These are phyloP conservation scores for Apiotrichum veenhuisii DNA, from an alignment of 1,284 basidiomycete species.

Conservation along the genomic window DNA sequence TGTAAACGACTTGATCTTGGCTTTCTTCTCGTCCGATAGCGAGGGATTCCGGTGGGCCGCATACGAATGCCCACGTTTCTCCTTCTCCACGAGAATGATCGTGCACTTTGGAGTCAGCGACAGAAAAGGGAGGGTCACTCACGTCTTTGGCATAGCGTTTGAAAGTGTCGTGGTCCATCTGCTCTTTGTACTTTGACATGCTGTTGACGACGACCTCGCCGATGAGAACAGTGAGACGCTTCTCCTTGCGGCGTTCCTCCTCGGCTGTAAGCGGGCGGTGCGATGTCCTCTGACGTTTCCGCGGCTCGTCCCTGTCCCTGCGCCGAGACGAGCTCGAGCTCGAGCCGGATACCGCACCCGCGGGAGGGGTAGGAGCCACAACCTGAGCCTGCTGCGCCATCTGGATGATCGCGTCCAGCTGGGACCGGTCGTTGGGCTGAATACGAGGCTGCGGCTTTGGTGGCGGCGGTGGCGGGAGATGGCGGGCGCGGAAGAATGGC, in stretches of 20 bases:
- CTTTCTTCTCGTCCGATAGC: conserved; percentile 77
- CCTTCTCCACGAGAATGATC: conserved; percentile 78
- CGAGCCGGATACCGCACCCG: conserved; percentile 42
- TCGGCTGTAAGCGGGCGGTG: conserved; percentile 34
- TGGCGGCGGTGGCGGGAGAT: conserved; percentile 23
- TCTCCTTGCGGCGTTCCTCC: conserved; percentile 63
- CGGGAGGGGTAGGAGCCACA: not conserved
- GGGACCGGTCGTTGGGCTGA: conserved; percentile 25
- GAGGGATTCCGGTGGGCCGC: conserved; percentile 64
- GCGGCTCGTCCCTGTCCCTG: conserved; percentile 44
- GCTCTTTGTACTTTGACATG: conserved; percentile 82
- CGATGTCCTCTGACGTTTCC: conserved; percentile 39
- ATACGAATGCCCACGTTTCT: conserved; percentile 82
- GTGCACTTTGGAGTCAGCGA: conserved; percentile 58
- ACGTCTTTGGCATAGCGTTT: conserved; percentile 96
- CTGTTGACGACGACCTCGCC: conserved; percentile 83
- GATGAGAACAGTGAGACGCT: conserved; percentile 74
- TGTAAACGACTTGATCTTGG: conserved; percentile 89
- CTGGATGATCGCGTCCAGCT: conserved; percentile 50
- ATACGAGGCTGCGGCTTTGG: conserved; percentile 17
- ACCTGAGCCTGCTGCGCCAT: conserved; percentile 34
- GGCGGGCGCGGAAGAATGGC: conserved; percentile 15
- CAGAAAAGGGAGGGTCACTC: conserved; percentile 26
- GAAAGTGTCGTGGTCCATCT: conserved; percentile 79
- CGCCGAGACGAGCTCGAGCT: conserved; percentile 22